phyloP scores from a whole-genome alignment of 108 stramenopile genomes.

The Craspedostauros australis region DNA sequence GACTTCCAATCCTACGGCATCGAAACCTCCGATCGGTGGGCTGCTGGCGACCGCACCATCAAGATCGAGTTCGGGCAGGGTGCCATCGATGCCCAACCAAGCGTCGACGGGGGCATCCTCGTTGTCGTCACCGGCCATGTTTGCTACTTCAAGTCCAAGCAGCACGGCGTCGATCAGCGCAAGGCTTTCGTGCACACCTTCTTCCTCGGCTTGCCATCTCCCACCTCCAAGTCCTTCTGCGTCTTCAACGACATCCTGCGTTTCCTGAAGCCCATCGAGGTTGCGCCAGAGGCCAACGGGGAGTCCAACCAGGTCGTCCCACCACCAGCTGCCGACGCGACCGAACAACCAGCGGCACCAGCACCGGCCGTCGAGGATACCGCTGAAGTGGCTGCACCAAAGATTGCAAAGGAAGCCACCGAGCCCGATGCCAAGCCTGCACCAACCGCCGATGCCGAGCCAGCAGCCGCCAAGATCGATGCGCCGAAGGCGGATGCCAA shows the following conservation, averaged over 20 bases:
- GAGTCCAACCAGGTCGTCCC: neutral
- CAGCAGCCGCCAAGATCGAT: neutral
- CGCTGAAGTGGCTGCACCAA: slow-evolving; percentile 4
- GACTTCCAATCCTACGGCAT: too few relatives aligned
- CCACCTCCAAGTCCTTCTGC: slow-evolving; percentile 57
- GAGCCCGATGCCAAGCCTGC: neutral
- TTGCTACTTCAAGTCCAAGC: slow-evolving; percentile 19
- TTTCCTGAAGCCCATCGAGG: slow-evolving; percentile 36
- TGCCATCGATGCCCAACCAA: slow-evolving; percentile 81
- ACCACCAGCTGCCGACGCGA: neutral
- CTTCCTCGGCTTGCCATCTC: slow-evolving; percentile 37
- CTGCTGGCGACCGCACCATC: slow-evolving; percentile 8
- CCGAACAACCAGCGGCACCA: slow-evolving; percentile 4
- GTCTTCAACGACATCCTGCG: slow-evolving; percentile 77
- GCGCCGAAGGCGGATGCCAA: neutral
- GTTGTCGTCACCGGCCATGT: slow-evolving; percentile 72
- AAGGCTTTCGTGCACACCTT: slow-evolving; percentile 76
- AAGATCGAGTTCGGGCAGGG: slow-evolving; percentile 55
- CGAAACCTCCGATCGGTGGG: too few relatives aligned
- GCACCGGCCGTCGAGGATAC: slow-evolving; percentile 2
- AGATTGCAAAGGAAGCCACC: neutral
- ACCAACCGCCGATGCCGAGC: neutral
- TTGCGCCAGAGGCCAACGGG: slow-evolving; percentile 1
- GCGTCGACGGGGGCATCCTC: slow-evolving; percentile 59
- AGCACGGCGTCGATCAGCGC: slow-evolving; percentile 3